Percentiles rank a stretch among this genome's conserved stretches.
Conservation (phyloP, 176 grass and related monocot species). For the Calamus simplicifolius region DNA sequence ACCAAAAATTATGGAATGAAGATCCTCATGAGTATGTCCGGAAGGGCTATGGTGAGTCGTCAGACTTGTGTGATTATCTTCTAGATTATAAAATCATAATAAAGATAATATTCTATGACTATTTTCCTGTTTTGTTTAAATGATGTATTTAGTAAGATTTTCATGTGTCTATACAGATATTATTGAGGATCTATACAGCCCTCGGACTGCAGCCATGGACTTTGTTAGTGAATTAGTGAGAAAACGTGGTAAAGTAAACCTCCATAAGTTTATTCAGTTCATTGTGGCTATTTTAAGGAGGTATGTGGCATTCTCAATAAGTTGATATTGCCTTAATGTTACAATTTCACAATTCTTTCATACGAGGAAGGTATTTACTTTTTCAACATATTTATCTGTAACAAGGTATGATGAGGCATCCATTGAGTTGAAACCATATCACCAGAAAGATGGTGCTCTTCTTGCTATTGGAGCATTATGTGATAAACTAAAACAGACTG, state of each 20-base stretch:
- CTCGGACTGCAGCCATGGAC: slow-evolving; percentile 90
- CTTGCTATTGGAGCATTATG: slow-evolving; percentile 87
- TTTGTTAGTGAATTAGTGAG: slow-evolving; percentile 90
- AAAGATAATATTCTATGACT: too few species aligned
- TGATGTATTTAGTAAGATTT: too few species aligned
- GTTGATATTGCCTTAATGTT: too few species aligned
- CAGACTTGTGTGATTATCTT: neutral
- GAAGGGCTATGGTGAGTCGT: slow-evolving; percentile 82
- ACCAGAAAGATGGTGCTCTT: slow-evolving; percentile 94
- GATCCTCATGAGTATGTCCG: slow-evolving; percentile 99
- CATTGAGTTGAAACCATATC: slow-evolving; percentile 50
- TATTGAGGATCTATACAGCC: slow-evolving; percentile 91
- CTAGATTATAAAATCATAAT: too few species aligned
- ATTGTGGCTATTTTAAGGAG: slow-evolving; percentile 78
- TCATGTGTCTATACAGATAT: slow-evolving; percentile 47
- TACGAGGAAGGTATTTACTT: too few species aligned
- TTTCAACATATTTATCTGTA: too few species aligned
- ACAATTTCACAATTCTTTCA: too few species aligned
- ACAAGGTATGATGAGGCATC: slow-evolving; percentile 63
- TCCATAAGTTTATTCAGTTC: slow-evolving; percentile 89
- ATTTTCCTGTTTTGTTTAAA: too few species aligned
- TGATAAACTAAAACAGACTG: slow-evolving; percentile 81
- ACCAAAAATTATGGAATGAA: slow-evolving; percentile 85
- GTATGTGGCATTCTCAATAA: slow-evolving; percentile 14
- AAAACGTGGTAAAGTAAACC: slow-evolving; percentile 78